Conservation (phyloP, 345 rosid species). For the Pugionium dolabratum region DNA sequence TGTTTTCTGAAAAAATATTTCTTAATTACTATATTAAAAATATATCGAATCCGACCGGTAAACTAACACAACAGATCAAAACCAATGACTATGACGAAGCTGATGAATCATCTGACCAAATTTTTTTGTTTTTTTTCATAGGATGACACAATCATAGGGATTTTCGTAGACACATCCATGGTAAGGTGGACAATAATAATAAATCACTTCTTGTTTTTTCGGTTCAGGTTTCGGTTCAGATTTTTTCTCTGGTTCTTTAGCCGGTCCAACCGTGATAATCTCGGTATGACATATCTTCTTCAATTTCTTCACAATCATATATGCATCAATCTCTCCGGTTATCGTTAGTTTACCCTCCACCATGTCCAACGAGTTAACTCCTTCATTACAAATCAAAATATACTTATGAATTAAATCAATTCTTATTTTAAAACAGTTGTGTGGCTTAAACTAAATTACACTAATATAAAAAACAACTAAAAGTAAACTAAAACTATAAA, state of each 20-base stretch:
- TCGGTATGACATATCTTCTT: slow-evolving; percentile 56
- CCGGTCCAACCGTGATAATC: slow-evolving; percentile 63
- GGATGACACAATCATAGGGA: slow-evolving; percentile 13
- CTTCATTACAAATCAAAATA: slow-evolving; percentile 14
- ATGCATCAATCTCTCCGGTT: slow-evolving; percentile 58
- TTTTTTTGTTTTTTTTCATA: background rate
- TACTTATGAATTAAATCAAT: background rate
- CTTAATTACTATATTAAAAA: too few relatives aligned
- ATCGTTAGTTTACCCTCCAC: slow-evolving; percentile 65
- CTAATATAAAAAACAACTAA: too few relatives aligned
- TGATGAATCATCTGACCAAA: background rate
- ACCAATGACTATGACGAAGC: background rate
- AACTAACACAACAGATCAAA: background rate
- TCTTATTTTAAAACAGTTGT: background rate
- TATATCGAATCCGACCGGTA: too few relatives aligned
- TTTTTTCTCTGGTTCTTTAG: slow-evolving; percentile 59
- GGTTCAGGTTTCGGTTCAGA: slow-evolving; percentile 31
- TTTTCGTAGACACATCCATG: slow-evolving; percentile 2
- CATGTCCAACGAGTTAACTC: slow-evolving; percentile 57
- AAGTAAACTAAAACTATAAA: too few relatives aligned
- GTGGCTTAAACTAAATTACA: background rate
- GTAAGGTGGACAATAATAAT: slow-evolving; percentile 9
- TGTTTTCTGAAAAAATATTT: too few relatives aligned
- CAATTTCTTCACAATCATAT: slow-evolving; percentile 46
- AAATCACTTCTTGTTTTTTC: background rate